phyloP scores from a whole-genome alignment of 208 protist genomes.

The Acanthamoeba royreba region DNA sequence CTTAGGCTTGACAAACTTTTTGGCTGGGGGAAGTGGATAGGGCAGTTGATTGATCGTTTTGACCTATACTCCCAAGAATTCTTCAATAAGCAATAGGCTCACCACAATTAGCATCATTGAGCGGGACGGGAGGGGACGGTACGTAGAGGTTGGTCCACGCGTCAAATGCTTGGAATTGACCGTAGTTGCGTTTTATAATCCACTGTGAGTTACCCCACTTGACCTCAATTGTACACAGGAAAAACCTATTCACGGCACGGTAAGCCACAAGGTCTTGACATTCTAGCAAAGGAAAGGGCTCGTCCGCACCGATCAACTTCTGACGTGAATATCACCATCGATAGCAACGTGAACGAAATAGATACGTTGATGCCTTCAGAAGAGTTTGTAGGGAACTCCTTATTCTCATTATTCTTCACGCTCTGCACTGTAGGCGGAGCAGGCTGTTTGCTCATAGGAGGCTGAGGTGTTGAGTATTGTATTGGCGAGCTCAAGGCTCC shows the following conservation, averaged over 20 bases:
- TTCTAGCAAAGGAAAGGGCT: not conserved
- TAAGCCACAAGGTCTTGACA: not conserved
- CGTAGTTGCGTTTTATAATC: not conserved
- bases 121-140: not conserved
- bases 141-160: not conserved
- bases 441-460: too few relatives aligned
- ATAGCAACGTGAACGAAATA: not conserved
- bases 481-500: too few relatives aligned
- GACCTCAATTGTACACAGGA: not conserved
- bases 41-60: not conserved
- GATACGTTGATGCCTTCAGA: not conserved
- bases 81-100: not conserved
- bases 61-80: not conserved
- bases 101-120: too few relatives aligned
- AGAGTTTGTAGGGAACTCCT: not conserved
- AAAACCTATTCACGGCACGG: not conserved
- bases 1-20: slow-evolving; percentile 4
- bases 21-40: not conserved
- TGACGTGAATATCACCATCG: not conserved
- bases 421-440: too few relatives aligned
- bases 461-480: too few relatives aligned
- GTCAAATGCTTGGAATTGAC: slow-evolving; percentile 3
- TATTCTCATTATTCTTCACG: not conserved
- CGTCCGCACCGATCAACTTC: not conserved
- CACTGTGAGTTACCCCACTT: not conserved